phyloP scores from a whole-genome alignment of 225 moss, liverwort and hornwort species.

The Bryum argenteum region DNA sequence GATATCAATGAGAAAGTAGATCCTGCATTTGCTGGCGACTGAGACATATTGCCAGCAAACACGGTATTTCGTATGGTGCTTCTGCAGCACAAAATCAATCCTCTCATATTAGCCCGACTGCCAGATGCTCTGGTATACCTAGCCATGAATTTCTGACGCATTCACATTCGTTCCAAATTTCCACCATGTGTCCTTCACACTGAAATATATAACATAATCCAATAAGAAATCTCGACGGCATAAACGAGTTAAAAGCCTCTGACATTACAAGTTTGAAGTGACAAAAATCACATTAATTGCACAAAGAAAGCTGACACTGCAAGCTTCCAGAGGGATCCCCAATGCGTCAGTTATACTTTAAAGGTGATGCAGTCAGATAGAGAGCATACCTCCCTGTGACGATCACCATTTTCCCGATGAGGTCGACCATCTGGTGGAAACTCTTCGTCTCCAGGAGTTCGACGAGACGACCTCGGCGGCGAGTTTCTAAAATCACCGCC shows the following conservation, averaged over 20 bases:
- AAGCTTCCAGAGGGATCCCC: not conserved
- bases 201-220: not conserved
- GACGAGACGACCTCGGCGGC: conserved; percentile 50
- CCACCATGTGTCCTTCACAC: not conserved
- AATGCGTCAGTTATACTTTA: not conserved
- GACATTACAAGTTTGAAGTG: not conserved
- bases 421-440: conserved; percentile 44
- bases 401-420: conserved; percentile 70
- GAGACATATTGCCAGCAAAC: conserved; percentile 39
- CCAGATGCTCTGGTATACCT: not conserved
- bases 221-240: not conserved
- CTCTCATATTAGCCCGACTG: conserved; percentile 10
- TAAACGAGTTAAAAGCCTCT: conserved; percentile 4
- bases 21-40: conserved; percentile 24
- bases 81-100: conserved; percentile 35
- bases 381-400: conserved; percentile 57
- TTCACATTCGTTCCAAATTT: not conserved
- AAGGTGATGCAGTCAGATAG: not conserved
- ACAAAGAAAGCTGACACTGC: not conserved
- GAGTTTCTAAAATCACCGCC: conserved; percentile 63
- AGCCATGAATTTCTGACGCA: conserved; percentile 19
- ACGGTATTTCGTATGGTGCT: conserved; percentile 18
- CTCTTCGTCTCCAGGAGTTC: conserved; percentile 62
- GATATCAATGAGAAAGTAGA: conserved; percentile 7
- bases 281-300: too few relatives aligned